A percentile compares a stretch with the other conserved stretches of the same genome.
These are phyloP conservation scores for Ilex asprella DNA, from an alignment of 257 asterid species.

Conservation along the genomic window DNA sequence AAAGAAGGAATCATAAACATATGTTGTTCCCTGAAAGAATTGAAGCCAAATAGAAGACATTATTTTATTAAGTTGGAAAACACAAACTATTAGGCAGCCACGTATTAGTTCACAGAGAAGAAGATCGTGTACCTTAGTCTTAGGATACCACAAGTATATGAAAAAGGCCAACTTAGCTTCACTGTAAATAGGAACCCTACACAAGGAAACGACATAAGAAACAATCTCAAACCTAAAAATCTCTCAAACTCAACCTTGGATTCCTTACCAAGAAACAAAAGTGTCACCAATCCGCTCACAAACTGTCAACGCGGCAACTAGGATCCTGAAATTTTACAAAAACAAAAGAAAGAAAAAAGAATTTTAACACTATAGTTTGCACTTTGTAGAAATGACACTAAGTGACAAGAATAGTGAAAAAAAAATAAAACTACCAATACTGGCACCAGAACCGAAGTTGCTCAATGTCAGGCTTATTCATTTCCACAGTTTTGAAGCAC, in stretches of 20 bases:
- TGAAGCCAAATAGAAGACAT: background rate
- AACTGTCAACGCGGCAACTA: conserved; percentile 33
- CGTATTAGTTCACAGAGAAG: background rate
- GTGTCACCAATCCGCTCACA: conserved; percentile 46
- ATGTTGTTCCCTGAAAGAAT: conserved; percentile 34
- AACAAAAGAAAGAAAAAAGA: background rate
- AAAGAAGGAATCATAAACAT: conserved; percentile 30
- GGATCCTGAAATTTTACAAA: conserved; percentile 30
- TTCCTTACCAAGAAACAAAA: conserved; percentile 37
- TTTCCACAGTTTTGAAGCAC: conserved; percentile 42
- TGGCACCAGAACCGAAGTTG: conserved; percentile 51
- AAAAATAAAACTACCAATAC: conserved; percentile 33
- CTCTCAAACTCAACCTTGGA: background rate
- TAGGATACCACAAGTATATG: conserved; percentile 55
- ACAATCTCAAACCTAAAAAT: background rate
- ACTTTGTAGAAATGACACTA: background rate
- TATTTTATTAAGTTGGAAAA: background rate
- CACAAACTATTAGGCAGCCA: background rate
- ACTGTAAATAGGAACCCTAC: conserved; percentile 52
- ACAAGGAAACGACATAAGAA: background rate
- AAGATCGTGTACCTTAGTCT: conserved; percentile 32
- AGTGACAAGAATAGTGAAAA: background rate
- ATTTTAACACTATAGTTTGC: background rate
- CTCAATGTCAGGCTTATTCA: conserved; percentile 25
- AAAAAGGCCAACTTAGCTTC: conserved; percentile 54